phyloP scores from a whole-genome alignment of 805 yeast genomes.

The Wickerhamiella nectarea region DNA sequence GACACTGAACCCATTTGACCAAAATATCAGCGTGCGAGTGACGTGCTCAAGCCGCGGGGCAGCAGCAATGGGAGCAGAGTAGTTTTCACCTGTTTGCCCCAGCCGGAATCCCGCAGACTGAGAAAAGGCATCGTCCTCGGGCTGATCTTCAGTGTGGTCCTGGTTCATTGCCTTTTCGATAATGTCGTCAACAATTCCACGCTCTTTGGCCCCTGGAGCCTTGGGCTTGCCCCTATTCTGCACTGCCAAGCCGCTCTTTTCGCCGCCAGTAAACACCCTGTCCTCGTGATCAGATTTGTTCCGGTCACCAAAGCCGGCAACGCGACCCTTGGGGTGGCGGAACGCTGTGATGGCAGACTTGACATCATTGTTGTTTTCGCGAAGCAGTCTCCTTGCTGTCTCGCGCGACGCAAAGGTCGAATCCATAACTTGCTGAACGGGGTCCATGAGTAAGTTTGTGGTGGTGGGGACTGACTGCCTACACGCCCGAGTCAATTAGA shows the following conservation, averaged over 20 bases:
- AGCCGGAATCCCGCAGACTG: conserved; percentile 25
- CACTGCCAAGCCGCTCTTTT: conserved; percentile 62
- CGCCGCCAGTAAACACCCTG: conserved; percentile 44
- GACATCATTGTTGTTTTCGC: conserved; percentile 3
- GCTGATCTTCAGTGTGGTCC: conserved; percentile 14
- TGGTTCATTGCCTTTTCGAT: conserved; percentile 24
- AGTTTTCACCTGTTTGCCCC: conserved; percentile 21
- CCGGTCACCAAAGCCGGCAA: conserved; percentile 4
- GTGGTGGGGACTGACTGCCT: too few relatives aligned
- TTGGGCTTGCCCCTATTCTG: conserved; percentile 51
- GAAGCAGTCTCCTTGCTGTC: conserved; percentile 1
- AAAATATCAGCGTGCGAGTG: conserved; percentile 72
- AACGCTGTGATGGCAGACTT: conserved; percentile 1
- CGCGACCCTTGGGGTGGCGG: conserved; percentile 6
- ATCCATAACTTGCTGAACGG: conserved; percentile 6
- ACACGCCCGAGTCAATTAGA: too few relatives aligned
- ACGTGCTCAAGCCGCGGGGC: conserved; percentile 33
- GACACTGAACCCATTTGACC: conserved; percentile 93
- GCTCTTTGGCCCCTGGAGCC: conserved; percentile 2
- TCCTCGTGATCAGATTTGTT: conserved; percentile 13
- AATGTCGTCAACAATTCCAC: conserved; percentile 25
- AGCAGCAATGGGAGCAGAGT: conserved; percentile 16
- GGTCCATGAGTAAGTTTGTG: conserved; percentile 5
- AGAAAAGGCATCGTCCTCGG: conserved; percentile 15
- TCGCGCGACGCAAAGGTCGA: conserved; percentile 2